A percentile compares a stretch with the other conserved stretches of the same genome.
Conservation (phyloP, 2,329 filamentous ascomycete species). For the Mycosphaerella arachidis region DNA sequence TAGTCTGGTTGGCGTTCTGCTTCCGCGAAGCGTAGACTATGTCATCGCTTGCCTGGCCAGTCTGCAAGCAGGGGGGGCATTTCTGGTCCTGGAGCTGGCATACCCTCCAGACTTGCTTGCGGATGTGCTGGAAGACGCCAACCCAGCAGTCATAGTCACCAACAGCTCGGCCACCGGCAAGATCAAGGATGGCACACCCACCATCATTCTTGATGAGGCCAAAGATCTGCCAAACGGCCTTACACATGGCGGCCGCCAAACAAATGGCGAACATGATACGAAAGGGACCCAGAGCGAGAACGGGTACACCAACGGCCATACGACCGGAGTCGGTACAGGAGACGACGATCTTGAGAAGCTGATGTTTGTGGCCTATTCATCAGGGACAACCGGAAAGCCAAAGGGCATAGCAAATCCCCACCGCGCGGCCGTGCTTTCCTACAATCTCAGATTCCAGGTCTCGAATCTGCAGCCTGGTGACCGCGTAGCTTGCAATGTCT, state of each 20-base stretch:
- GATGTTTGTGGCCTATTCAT: slow-evolving; percentile 77
- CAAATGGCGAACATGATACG: slow-evolving; percentile 29
- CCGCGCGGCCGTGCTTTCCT: slow-evolving; percentile 67
- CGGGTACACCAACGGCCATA: slow-evolving; percentile 13
- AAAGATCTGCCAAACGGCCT: slow-evolving; percentile 13
- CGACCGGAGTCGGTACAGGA: slow-evolving; percentile 40
- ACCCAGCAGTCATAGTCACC: slow-evolving; percentile 66
- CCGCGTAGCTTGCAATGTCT: slow-evolving; percentile 81
- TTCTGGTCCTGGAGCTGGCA: slow-evolving; percentile 73
- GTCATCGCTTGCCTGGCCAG: slow-evolving; percentile 73
- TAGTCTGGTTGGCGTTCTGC: slow-evolving; percentile 67
- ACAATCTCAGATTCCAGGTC: slow-evolving; percentile 65
- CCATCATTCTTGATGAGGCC: slow-evolving; percentile 60
- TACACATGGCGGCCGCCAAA: slow-evolving; percentile 22
- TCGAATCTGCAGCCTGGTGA: slow-evolving; percentile 68
- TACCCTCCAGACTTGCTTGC: slow-evolving; percentile 70
- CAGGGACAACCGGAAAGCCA: slow-evolving; percentile 71
- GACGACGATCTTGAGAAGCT: slow-evolving; percentile 68
- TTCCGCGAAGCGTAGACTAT: slow-evolving; percentile 72
- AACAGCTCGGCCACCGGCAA: slow-evolving; percentile 60
- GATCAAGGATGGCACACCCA: slow-evolving; percentile 58
- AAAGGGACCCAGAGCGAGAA: slow-evolving; percentile 28
- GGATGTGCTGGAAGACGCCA: slow-evolving; percentile 72
- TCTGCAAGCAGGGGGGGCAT: slow-evolving; percentile 74
- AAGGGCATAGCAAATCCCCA: slow-evolving; percentile 74